These are phyloP conservation scores for Rachicladosporium sp. DNA, from an alignment of 2,329 filamentous ascomycete genomes.

Conservation along the genomic window DNA sequence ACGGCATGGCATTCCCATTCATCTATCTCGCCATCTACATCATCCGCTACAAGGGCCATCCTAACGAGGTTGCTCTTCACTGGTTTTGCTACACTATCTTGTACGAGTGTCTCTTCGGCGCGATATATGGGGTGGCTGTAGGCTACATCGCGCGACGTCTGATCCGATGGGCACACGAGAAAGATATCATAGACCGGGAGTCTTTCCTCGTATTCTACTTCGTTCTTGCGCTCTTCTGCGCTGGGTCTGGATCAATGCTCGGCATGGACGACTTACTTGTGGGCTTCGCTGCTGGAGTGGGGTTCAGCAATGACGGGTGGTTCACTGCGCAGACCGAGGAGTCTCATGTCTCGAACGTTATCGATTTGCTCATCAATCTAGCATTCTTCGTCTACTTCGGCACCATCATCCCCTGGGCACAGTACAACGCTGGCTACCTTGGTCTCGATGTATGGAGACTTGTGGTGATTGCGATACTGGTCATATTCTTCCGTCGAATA, in stretches of 20 bases:
- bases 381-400: constrained; percentile 97
- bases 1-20: constrained; percentile 98
- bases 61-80: constrained; percentile 60
- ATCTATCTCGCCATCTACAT: constrained; percentile 87
- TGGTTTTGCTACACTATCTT: constrained; percentile 85
- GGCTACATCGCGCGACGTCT: constrained; percentile 84
- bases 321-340: constrained; percentile 97
- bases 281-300: constrained; percentile 90
- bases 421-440: constrained; percentile 63
- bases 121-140: constrained; percentile 72
- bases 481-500: constrained; percentile 90
- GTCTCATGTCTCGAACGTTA: constrained; percentile 97
- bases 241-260: constrained; percentile 80
- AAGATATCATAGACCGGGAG: constrained; percentile 82
- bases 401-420: constrained; percentile 90
- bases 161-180: constrained; percentile 76
- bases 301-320: constrained; percentile 98
- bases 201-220: constrained; percentile 99
- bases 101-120: constrained; percentile 92
- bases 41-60: constrained; percentile 63
- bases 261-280: constrained; percentile 90
- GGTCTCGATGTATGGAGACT: constrained; percentile 79
- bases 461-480: constrained; percentile 84
- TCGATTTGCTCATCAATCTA: constrained; percentile 92
- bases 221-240: constrained; percentile 87